phyloP scores from a whole-genome alignment of 2,329 filamentous ascomycete genomes.

The Xylariaceae sp. region DNA sequence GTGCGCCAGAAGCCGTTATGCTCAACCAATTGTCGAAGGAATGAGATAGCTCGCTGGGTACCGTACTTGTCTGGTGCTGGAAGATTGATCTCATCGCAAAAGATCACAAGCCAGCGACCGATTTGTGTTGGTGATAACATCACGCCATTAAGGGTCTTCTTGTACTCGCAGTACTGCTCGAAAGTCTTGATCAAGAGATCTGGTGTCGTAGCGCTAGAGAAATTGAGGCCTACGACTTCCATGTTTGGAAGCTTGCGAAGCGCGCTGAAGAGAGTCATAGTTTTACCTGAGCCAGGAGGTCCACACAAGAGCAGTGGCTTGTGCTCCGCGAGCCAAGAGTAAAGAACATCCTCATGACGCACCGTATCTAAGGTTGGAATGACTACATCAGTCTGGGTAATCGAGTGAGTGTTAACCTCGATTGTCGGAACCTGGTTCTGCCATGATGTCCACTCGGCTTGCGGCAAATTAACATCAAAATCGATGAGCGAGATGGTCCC shows the following conservation, averaged over 20 bases:
- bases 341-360: slow-evolving; percentile 97
- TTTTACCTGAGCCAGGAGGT: slow-evolving; percentile 98
- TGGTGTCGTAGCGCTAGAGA: slow-evolving; percentile 97
- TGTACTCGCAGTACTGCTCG: slow-evolving; percentile 99
- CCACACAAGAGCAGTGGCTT: slow-evolving; percentile 96
- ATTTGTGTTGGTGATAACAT: slow-evolving; percentile 96
- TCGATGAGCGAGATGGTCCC: slow-evolving; percentile 89
- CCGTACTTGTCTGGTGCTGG: slow-evolving; percentile 97
- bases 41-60: slow-evolving; percentile 95
- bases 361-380: slow-evolving; percentile 98
- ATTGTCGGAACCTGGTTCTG: slow-evolving; percentile 92
- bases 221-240: slow-evolving; percentile 99
- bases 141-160: slow-evolving; percentile 96
- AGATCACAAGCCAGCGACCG: slow-evolving; percentile 95
- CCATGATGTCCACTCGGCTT: slow-evolving; percentile 90
- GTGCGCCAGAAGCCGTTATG: slow-evolving; percentile 99
- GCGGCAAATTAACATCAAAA: slow-evolving; percentile 87
- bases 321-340: slow-evolving; percentile 98
- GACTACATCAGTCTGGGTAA: slow-evolving; percentile 97
- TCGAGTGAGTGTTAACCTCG: slow-evolving; percentile 97
- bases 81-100: slow-evolving; percentile 99
- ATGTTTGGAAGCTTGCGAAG: slow-evolving; percentile 96
- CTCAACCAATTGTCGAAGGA: slow-evolving; percentile 95
- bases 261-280: slow-evolving; percentile 98
- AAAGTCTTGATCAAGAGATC: slow-evolving; percentile 99